Evolutionary conservation across 2,329 filamentous ascomycete genomes (phyloP).

Genomic region (Sphaerulina populicola): DNA sequence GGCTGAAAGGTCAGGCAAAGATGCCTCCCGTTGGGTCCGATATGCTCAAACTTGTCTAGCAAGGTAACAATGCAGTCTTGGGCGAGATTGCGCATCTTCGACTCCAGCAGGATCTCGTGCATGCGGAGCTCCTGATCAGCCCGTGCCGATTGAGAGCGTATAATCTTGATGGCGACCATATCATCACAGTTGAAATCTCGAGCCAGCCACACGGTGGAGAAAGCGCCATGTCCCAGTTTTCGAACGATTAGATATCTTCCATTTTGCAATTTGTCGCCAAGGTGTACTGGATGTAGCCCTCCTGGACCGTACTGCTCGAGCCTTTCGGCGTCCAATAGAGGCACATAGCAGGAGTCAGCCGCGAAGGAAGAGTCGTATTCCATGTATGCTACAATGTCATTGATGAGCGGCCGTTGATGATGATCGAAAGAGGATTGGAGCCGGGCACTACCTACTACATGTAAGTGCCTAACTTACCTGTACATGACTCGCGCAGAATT

Average conservation of each 20-base stretch:
- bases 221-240: conserved; percentile 8
- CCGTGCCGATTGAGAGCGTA: neutral
- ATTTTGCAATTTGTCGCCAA: neutral
- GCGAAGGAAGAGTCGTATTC: no score
- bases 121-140: neutral
- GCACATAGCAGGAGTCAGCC: neutral
- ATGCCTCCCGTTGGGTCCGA: conserved; percentile 8
- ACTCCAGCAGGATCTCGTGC: neutral
- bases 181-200: neutral
- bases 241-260: conserved; percentile 5
- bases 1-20: conserved; percentile 1
- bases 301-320: neutral
- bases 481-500: no score
- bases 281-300: neutral
- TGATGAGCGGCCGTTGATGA: no score
- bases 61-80: neutral
- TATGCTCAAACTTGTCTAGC: conserved; percentile 2
- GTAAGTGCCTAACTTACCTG: no score
- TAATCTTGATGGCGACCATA: conserved; percentile 4
- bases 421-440: no score
- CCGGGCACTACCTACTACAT: no score
- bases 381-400: no score
- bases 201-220: conserved; percentile 12
- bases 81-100: neutral
- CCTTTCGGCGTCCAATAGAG: neutral